Evolutionary conservation across 2,329 filamentous ascomycete genomes (phyloP).

Genomic region (Fusarium irregulare): DNA sequence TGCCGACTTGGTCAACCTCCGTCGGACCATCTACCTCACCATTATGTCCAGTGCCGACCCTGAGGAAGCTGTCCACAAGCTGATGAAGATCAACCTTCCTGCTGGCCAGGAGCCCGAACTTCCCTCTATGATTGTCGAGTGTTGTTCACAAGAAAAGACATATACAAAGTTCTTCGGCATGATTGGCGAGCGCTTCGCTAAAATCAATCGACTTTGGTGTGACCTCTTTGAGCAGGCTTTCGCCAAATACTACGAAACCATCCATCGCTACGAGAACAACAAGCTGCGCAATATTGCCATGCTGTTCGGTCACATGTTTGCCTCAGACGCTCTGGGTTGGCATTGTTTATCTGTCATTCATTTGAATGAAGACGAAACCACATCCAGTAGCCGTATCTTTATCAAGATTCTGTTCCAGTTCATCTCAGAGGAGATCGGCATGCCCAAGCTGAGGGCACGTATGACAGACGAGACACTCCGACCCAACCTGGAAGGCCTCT

Average conservation of each 20-base stretch:
- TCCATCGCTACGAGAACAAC: conserved; percentile 97
- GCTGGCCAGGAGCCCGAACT: conserved; percentile 88
- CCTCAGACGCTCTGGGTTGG: conserved; percentile 91
- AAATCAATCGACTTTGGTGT: conserved; percentile 94
- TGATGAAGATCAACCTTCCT: conserved; percentile 93
- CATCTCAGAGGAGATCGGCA: conserved; percentile 85
- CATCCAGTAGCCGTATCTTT: conserved; percentile 95
- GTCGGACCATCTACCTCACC: conserved; percentile 94
- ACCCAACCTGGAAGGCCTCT: conserved; percentile 84
- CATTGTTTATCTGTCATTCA: conserved; percentile 87
- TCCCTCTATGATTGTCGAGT: conserved; percentile 97
- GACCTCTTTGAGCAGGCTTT: conserved; percentile 93
- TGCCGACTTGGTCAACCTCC: conserved; percentile 91
- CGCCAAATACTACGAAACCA: conserved; percentile 94
- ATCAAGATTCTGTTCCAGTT: conserved; percentile 98
- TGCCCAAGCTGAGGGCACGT: conserved; percentile 80
- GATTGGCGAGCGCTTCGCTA: conserved; percentile 94
- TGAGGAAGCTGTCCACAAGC: conserved; percentile 96
- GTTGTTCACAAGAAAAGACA: conserved; percentile 94
- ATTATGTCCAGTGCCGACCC: conserved; percentile 97
- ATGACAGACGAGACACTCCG: conserved; percentile 83
- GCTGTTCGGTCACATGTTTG: conserved; percentile 92
- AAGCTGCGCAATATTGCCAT: conserved; percentile 93
- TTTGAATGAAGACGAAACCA: conserved; percentile 96
- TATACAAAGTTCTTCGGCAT: conserved; percentile 98